A percentile compares a stretch with the other conserved stretches of the same genome.
Conservation (phyloP, 805 yeast species). For the Zygoascus ofunaensis region DNA sequence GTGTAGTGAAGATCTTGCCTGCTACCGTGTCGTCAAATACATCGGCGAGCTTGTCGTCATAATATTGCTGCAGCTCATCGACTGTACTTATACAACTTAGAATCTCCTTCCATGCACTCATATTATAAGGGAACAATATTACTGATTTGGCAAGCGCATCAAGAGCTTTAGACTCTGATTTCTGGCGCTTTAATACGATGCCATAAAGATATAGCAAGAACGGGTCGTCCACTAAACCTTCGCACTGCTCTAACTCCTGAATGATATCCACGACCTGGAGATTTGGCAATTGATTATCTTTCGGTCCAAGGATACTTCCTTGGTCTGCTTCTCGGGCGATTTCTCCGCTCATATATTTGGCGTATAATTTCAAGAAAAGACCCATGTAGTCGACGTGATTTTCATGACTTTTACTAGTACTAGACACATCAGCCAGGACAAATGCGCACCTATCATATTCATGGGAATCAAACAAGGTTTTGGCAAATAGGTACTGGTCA, state of each 20-base stretch:
- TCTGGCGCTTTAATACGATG: slow-evolving; percentile 50
- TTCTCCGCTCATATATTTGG: slow-evolving; percentile 69
- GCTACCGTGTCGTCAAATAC: slow-evolving; percentile 18
- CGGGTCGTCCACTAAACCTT: slow-evolving; percentile 34
- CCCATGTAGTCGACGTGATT: slow-evolving; percentile 35
- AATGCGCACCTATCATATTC: slow-evolving; percentile 76
- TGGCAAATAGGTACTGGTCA: slow-evolving; percentile 52
- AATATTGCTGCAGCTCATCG: slow-evolving; percentile 41
- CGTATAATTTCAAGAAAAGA: slow-evolving; percentile 55
- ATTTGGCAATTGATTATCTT: slow-evolving; percentile 25
- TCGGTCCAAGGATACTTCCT: slow-evolving; percentile 48
- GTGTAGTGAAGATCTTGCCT: slow-evolving; percentile 54
- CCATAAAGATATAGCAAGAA: slow-evolving; percentile 69
- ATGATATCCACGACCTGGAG: slow-evolving; percentile 28
- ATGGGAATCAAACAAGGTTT: slow-evolving; percentile 65
- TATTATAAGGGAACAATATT: slow-evolving; percentile 66
- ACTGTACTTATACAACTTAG: slow-evolving; percentile 49
- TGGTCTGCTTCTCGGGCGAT: slow-evolving; percentile 60
- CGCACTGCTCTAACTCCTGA: slow-evolving; percentile 34
- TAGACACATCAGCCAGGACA: slow-evolving; percentile 40
- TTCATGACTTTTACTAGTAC: too few relatives aligned
- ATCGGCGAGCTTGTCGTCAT: background rate
- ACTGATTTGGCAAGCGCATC: slow-evolving; percentile 52
- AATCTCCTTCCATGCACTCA: slow-evolving; percentile 91
- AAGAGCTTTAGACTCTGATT: slow-evolving; percentile 53